phyloP scores from a whole-genome alignment of 31 red algal genomes.

The Odonthalia washingtoniensis region DNA sequence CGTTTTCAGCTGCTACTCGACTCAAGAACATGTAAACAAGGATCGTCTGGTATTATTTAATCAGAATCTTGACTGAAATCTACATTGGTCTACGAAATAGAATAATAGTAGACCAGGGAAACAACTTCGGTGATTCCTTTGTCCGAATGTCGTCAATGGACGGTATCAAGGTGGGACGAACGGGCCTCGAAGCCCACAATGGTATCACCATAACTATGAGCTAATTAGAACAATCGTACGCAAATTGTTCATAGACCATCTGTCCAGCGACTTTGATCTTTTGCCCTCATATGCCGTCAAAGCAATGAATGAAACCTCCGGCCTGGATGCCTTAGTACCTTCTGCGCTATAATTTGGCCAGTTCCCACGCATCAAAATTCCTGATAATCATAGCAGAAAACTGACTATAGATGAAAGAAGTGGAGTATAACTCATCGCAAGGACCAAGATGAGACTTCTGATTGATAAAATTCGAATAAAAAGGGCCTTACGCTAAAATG shows the following conservation, averaged over 20 bases:
- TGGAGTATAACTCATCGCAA: no score
- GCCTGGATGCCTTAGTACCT: conserved; percentile 40
- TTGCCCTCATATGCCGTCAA: conserved; percentile 25
- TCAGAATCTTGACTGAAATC: conserved; percentile 9
- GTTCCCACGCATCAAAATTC: not conserved
- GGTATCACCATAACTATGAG: conserved; percentile 46
- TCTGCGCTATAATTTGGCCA: conserved; percentile 47
- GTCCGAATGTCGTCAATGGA: not conserved
- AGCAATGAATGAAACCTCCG: conserved; percentile 45
- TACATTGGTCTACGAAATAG: conserved; percentile 48
- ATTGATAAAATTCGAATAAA: no score
- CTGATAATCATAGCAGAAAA: not conserved
- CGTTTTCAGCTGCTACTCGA: conserved; percentile 12
- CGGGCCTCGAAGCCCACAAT: conserved; percentile 47
- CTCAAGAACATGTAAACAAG: conserved; percentile 3
- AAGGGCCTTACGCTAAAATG: no score
- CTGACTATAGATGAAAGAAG: not conserved
- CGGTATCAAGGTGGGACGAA: conserved; percentile 3
- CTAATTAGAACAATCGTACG: conserved; percentile 24
- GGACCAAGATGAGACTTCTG: no score
- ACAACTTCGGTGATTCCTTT: no score
- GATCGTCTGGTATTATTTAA: not conserved
- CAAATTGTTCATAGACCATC: conserved; percentile 26
- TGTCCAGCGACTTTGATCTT: not conserved
- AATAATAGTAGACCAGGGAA: conserved; percentile 39